Conservation (phyloP, 345 rosid genomes). For the Isatis tinctoria region DNA sequence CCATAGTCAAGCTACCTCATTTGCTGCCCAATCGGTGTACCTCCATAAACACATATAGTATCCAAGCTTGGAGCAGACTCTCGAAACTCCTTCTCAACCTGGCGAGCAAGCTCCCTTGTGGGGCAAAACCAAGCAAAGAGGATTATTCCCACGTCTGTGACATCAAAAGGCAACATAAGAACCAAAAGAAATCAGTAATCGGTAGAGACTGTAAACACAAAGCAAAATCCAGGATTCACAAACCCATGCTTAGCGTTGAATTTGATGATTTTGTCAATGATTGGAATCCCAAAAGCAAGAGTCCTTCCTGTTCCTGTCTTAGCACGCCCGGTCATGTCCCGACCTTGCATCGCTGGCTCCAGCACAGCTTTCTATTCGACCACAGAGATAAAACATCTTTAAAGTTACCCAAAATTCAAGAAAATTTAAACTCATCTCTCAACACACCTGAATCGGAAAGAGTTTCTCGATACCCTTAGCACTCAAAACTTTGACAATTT, state of each 20-base stretch:
- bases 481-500: slow-evolving; percentile 69
- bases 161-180: slow-evolving; percentile 6
- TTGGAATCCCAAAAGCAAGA: slow-evolving; percentile 96
- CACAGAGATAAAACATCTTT: not conserved
- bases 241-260: slow-evolving; percentile 84
- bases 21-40: slow-evolving; percentile 67
- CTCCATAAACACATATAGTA: slow-evolving; percentile 86
- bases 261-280: slow-evolving; percentile 69
- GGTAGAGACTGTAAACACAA: not conserved
- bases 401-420: not conserved
- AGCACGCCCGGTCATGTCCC: slow-evolving; percentile 94
- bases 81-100: slow-evolving; percentile 82
- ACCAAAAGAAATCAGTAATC: not conserved
- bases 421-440: not conserved
- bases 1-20: slow-evolving; percentile 81
- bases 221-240: slow-evolving; percentile 16
- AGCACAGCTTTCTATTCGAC: slow-evolving; percentile 71
- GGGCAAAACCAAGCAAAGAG: slow-evolving; percentile 83
- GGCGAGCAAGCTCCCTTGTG: slow-evolving; percentile 98
- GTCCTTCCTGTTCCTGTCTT: slow-evolving; percentile 96
- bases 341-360: slow-evolving; percentile 94
- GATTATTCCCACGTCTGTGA: slow-evolving; percentile 74
- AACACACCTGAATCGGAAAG: slow-evolving; percentile 84
- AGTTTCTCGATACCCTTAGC: slow-evolving; percentile 58
- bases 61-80: slow-evolving; percentile 86